These are phyloP conservation scores for Cryptococcus sp. DNA, from an alignment of 1,284 basidiomycete genomes.

Conservation along the genomic window DNA sequence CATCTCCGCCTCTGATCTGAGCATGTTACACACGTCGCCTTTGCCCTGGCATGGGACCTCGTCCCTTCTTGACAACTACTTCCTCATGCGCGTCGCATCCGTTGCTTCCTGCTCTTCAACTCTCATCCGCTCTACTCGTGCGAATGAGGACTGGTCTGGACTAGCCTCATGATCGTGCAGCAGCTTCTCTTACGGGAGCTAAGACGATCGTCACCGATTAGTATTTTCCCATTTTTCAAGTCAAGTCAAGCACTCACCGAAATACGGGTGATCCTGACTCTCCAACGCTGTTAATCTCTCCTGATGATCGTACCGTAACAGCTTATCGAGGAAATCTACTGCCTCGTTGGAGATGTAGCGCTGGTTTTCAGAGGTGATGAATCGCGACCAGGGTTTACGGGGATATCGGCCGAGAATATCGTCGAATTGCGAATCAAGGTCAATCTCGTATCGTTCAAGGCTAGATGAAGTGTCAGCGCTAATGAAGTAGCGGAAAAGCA, in stretches of 20 bases:
- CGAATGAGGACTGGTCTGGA: neutral
- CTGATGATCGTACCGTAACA: slow-evolving; percentile 93
- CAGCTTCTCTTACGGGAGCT: neutral
- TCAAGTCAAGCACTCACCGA: slow-evolving; percentile 60
- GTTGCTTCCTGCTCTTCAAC: too few relatives aligned
- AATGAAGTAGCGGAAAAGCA: slow-evolving; percentile 1
- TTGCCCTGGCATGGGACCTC: too few relatives aligned
- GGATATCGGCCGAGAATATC: slow-evolving; percentile 88
- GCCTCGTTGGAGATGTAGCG: slow-evolving; percentile 97
- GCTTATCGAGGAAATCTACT: slow-evolving; percentile 94
- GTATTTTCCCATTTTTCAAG: neutral
- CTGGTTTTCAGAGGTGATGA: slow-evolving; percentile 91
- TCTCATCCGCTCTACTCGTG: too few relatives aligned
- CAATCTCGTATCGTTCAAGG: slow-evolving; percentile 92
- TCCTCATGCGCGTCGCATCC: too few relatives aligned
- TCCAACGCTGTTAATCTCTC: slow-evolving; percentile 92
- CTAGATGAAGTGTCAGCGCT: slow-evolving; percentile 9
- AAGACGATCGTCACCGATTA: neutral
- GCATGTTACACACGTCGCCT: too few relatives aligned
- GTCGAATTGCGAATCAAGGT: slow-evolving; percentile 85
- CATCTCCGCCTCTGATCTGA: too few relatives aligned
- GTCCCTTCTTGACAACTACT: too few relatives aligned
- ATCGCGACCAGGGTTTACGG: slow-evolving; percentile 89
- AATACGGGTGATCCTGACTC: slow-evolving; percentile 85
- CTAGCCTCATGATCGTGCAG: neutral